A percentile compares a stretch with the other conserved stretches of the same genome.
Evolutionary conservation across 2,329 filamentous ascomycete genomes (phyloP).

Genomic region (Tolypocladium paradoxum): DNA sequence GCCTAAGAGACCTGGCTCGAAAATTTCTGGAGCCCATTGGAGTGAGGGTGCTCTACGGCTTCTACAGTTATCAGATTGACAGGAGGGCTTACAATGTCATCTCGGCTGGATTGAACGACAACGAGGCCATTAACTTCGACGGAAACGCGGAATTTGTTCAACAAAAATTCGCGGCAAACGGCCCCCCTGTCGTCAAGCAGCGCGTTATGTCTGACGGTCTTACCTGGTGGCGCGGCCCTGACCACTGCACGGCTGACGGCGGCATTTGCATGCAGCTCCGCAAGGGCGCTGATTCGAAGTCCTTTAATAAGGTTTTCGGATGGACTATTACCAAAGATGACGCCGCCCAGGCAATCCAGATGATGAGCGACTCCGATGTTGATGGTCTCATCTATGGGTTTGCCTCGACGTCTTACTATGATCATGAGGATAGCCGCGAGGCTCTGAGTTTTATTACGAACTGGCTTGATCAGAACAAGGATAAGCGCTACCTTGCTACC

Average conservation of each 20-base stretch:
- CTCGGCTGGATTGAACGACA: not conserved
- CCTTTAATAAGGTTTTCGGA: not conserved
- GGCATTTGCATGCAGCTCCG: conserved; percentile 1
- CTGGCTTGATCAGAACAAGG: not conserved
- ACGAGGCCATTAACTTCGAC: conserved; percentile 3
- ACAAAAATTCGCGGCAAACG: not conserved
- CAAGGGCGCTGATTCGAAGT: not conserved
- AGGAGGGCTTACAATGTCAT: conserved; percentile 1
- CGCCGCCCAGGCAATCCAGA: not conserved
- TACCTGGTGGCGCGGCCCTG: not conserved
- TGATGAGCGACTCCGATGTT: not conserved
- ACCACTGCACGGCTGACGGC: not conserved
- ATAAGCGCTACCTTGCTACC: not conserved
- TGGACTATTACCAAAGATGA: not conserved
- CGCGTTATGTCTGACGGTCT: conserved; percentile 2
- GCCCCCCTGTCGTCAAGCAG: not conserved
- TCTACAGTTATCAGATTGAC: not conserved
- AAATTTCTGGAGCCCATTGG: not conserved
- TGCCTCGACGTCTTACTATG: not conserved
- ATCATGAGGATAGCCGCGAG: not conserved
- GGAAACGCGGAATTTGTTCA: not conserved
- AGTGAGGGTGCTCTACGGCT: conserved; percentile 3
- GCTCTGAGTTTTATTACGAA: not conserved
- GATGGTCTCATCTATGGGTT: conserved; percentile 2
- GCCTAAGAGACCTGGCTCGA: not conserved